Evolutionary conservation across 1,284 basidiomycete genomes (phyloP).

Genomic region (Schizophyllum amplum): DNA sequence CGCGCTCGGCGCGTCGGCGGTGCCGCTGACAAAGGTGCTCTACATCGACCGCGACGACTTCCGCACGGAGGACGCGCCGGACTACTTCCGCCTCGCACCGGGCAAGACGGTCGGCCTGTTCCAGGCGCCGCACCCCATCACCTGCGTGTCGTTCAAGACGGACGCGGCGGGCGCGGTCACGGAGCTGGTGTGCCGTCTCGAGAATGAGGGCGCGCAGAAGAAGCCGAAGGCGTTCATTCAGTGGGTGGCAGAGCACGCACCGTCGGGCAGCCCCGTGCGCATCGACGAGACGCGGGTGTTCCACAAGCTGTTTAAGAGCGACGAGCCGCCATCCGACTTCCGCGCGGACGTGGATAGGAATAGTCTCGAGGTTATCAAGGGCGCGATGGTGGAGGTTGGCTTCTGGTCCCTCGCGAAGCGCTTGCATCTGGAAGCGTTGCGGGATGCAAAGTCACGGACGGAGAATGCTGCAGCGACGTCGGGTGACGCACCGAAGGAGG

Average conservation of each 20-base stretch:
- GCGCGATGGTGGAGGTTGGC: slow-evolving; percentile 83
- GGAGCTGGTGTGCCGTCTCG: slow-evolving; percentile 76
- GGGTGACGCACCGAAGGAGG: slow-evolving; percentile 19
- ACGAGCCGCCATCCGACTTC: slow-evolving; percentile 82
- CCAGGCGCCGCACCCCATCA: slow-evolving; percentile 92
- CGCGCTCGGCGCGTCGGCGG: slow-evolving; percentile 73
- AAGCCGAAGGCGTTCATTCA: slow-evolving; percentile 97
- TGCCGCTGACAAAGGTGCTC: slow-evolving; percentile 85
- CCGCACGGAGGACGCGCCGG: slow-evolving; percentile 82
- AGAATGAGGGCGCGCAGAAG: slow-evolving; percentile 57
- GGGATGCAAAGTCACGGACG: slow-evolving; percentile 61
- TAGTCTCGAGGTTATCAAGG: slow-evolving; percentile 71
- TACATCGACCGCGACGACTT: slow-evolving; percentile 97
- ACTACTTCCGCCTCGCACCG: slow-evolving; percentile 97
- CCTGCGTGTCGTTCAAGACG: slow-evolving; percentile 83
- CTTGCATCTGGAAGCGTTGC: slow-evolving; percentile 56
- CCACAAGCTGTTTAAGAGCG: slow-evolving; percentile 89
- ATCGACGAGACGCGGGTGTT: slow-evolving; percentile 92
- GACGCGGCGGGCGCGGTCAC: slow-evolving; percentile 68
- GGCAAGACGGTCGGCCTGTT: slow-evolving; percentile 97
- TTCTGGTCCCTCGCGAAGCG: slow-evolving; percentile 83
- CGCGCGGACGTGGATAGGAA: slow-evolving; percentile 73
- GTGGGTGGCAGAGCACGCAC: slow-evolving; percentile 88
- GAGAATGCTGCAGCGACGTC: slow-evolving; percentile 43
- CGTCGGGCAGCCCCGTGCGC: slow-evolving; percentile 72